phyloP scores from a whole-genome alignment of 2,329 filamentous ascomycete genomes.

The Aspergillus sp. region DNA sequence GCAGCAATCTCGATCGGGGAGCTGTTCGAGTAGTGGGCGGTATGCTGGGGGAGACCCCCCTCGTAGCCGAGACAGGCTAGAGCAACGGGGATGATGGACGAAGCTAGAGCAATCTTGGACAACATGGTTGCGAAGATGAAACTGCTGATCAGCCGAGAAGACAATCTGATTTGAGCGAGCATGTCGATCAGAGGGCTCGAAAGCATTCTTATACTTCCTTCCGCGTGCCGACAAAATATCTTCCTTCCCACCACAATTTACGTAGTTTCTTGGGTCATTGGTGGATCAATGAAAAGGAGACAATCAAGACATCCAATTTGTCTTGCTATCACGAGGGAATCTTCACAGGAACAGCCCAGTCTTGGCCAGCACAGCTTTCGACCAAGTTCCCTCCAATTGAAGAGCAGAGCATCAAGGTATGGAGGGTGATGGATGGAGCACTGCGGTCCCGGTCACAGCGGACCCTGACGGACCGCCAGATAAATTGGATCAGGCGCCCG shows the following conservation, averaged over 20 bases:
- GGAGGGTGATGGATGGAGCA: neutral
- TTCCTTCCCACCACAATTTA: no score
- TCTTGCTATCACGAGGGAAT: constrained; percentile 9
- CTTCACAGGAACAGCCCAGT: neutral
- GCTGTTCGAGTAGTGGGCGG: constrained; percentile 19
- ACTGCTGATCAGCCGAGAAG: neutral
- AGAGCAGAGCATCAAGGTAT: neutral
- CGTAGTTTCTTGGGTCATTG: neutral
- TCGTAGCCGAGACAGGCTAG: constrained; percentile 20
- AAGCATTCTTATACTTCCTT: neutral
- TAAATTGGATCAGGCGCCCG: neutral
- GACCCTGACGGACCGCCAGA: neutral
- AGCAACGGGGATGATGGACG: constrained; percentile 13
- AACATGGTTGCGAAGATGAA: constrained; percentile 1
- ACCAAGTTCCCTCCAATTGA: constrained; percentile 6
- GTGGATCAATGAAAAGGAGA: constrained; percentile 7
- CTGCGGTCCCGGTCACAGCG: neutral
- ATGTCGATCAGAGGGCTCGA: constrained; percentile 3
- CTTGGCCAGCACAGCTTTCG: neutral
- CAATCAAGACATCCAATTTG: neutral
- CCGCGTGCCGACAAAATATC: neutral
- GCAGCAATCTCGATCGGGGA: constrained; percentile 43
- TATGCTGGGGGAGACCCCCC: constrained; percentile 15
- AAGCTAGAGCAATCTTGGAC: constrained; percentile 7
- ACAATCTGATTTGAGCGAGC: constrained; percentile 4